These are phyloP conservation scores for Fistulifera pelliculosa DNA, from an alignment of 108 stramenopile genomes.

Conservation along the genomic window DNA sequence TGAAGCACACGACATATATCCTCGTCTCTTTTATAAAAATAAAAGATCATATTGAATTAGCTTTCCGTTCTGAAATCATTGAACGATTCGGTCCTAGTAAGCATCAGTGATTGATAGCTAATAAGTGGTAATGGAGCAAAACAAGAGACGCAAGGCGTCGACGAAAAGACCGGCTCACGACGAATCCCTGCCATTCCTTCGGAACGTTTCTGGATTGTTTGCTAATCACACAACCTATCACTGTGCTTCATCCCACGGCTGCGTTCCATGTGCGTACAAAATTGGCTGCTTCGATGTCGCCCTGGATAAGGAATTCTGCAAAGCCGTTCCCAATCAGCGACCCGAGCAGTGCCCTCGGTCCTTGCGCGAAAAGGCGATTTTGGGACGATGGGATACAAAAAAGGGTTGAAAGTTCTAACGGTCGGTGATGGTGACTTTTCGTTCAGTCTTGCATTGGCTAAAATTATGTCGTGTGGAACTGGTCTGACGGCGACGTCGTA, in stretches of 20 bases:
- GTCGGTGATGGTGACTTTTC: constrained; percentile 92
- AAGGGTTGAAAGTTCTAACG: constrained; percentile 62
- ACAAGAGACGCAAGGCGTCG: no score
- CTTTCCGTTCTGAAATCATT: no score
- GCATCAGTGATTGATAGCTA: no score
- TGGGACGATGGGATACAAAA: constrained; percentile 35
- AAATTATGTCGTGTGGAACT: constrained; percentile 15
- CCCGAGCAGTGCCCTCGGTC: constrained; percentile 71
- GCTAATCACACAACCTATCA: constrained; percentile 8
- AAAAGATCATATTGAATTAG: no score
- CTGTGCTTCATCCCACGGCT: constrained; percentile 27
- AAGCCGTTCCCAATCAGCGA: constrained; percentile 50
- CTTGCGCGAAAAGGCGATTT: constrained; percentile 1
- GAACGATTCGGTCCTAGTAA: no score
- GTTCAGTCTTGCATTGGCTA: constrained; percentile 76
- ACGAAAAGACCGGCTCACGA: no score
- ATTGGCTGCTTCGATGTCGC: constrained; percentile 69
- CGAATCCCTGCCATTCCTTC: constrained; percentile 4
- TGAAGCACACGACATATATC: no score
- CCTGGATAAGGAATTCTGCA: constrained; percentile 54
- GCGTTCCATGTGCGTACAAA: constrained; percentile 85
- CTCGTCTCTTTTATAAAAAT: no score
- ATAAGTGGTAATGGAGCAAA: no score
- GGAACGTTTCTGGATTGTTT: constrained; percentile 10
- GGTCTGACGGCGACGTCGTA: constrained; percentile 60